phyloP scores from a whole-genome alignment of 495 filamentous ascomycete genomes.

The Neurospora sublineolata region DNA sequence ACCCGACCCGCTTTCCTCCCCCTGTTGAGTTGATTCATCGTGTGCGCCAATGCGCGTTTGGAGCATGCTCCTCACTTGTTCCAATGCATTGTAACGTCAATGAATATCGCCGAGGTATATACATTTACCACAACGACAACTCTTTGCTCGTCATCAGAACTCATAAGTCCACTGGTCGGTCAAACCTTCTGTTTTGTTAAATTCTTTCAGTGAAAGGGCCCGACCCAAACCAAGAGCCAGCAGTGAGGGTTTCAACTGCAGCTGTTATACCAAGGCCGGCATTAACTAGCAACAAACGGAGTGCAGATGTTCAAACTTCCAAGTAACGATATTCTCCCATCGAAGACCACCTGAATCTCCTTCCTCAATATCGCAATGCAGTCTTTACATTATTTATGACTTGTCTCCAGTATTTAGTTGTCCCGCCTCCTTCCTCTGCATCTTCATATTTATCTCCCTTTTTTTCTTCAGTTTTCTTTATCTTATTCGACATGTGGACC shows the following conservation, averaged over 20 bases:
- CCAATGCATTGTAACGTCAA: background rate
- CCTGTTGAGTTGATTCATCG: background rate
- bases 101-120: background rate
- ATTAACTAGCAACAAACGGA: background rate
- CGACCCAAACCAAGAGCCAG: background rate
- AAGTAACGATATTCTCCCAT: background rate
- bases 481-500: background rate
- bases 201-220: background rate
- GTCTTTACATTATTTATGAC: background rate
- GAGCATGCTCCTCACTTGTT: background rate
- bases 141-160: background rate
- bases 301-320: background rate
- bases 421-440: background rate
- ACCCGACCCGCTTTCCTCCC: background rate
- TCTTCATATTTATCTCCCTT: background rate
- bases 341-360: background rate
- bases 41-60: background rate
- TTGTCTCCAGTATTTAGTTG: background rate
- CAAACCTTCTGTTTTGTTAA: background rate
- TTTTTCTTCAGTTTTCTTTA: background rate
- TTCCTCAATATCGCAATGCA: background rate
- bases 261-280: background rate
- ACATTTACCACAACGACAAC: background rate
- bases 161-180: background rate
- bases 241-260: background rate